These are phyloP conservation scores for Conringia planisiliqua DNA, from an alignment of 345 rosid genomes.

Conservation along the genomic window DNA sequence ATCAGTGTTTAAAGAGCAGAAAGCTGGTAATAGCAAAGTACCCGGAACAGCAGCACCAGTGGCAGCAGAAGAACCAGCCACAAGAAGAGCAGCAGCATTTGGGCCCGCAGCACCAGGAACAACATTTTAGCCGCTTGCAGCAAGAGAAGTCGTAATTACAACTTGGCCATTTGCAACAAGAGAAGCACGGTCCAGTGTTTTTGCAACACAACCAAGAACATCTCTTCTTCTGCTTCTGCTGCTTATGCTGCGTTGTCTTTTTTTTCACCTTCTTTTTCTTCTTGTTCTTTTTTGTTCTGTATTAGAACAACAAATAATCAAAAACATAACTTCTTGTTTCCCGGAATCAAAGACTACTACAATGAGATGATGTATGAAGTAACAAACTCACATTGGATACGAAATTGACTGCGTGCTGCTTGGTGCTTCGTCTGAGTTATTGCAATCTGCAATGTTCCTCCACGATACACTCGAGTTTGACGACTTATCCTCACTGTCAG, in stretches of 20 bases:
- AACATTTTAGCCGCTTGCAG: slow-evolving; percentile 25
- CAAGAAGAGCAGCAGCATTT: slow-evolving; percentile 22
- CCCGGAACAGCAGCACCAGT: slow-evolving; percentile 30
- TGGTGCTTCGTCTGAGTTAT: slow-evolving; percentile 27
- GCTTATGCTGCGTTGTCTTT: slow-evolving; percentile 24
- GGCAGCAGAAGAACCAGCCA: slow-evolving; percentile 21
- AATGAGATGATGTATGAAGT: neutral
- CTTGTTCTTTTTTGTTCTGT: slow-evolving; percentile 27
- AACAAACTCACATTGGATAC: slow-evolving; percentile 25
- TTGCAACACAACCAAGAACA: slow-evolving; percentile 33
- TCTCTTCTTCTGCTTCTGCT: slow-evolving; percentile 29
- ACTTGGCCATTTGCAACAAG: slow-evolving; percentile 30
- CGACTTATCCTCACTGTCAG: slow-evolving; percentile 23
- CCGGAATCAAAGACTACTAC: neutral
- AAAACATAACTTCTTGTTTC: neutral
- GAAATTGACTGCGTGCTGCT: slow-evolving; percentile 22
- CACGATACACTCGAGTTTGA: slow-evolving; percentile 20
- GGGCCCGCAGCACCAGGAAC: slow-evolving; percentile 10
- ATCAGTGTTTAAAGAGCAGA: neutral
- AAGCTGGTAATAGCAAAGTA: neutral
- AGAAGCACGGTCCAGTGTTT: slow-evolving; percentile 15
- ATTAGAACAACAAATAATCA: neutral
- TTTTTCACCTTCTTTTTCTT: slow-evolving; percentile 17
- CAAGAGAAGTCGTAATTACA: slow-evolving; percentile 17
- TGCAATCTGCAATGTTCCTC: slow-evolving; percentile 27